Evolutionary conservation across 768 basidiomycete species (phyloP).

Genomic region (Cystofilobasidium capitatum): DNA sequence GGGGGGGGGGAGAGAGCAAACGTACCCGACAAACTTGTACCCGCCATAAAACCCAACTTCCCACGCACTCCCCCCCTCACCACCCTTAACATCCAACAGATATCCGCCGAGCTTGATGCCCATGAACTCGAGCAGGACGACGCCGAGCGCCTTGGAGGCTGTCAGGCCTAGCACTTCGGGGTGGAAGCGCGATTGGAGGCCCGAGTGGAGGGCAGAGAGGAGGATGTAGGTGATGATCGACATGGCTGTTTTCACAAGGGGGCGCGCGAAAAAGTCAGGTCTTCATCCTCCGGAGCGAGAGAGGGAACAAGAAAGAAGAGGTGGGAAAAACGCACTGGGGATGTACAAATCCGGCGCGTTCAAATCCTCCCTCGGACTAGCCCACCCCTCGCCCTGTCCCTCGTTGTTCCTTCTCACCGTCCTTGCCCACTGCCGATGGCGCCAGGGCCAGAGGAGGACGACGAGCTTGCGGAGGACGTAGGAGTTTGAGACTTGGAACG

Average conservation of each 20-base stretch:
- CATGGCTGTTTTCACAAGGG: conserved; percentile 56
- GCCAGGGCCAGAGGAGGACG: conserved; percentile 89
- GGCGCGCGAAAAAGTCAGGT: not conserved
- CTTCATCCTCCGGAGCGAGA: not conserved
- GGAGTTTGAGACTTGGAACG: conserved; percentile 91
- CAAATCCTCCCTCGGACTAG: conserved; percentile 82
- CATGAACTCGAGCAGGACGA: conserved; percentile 77
- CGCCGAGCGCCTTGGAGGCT: conserved; percentile 70
- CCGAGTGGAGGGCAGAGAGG: conserved; percentile 71
- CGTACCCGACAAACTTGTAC: conserved; percentile 94
- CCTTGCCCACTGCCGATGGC: conserved; percentile 80
- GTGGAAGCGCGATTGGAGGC: conserved; percentile 70
- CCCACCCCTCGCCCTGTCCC: conserved; percentile 51
- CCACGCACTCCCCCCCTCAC: conserved; percentile 45
- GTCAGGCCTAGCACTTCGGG: conserved; percentile 81
- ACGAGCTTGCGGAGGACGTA: conserved; percentile 86
- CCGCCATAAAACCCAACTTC: conserved; percentile 88
- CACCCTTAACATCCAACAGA: conserved; percentile 72
- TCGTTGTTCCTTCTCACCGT: conserved; percentile 13
- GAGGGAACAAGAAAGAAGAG: not conserved
- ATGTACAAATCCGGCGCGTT: conserved; percentile 97
- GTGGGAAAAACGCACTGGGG: conserved; percentile 53
- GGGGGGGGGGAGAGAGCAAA: too few relatives aligned
- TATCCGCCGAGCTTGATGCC: conserved; percentile 89
- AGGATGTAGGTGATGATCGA: conserved; percentile 92